phyloP scores from a whole-genome alignment of 2,329 filamentous ascomycete species.

The Venturia pyrina region DNA sequence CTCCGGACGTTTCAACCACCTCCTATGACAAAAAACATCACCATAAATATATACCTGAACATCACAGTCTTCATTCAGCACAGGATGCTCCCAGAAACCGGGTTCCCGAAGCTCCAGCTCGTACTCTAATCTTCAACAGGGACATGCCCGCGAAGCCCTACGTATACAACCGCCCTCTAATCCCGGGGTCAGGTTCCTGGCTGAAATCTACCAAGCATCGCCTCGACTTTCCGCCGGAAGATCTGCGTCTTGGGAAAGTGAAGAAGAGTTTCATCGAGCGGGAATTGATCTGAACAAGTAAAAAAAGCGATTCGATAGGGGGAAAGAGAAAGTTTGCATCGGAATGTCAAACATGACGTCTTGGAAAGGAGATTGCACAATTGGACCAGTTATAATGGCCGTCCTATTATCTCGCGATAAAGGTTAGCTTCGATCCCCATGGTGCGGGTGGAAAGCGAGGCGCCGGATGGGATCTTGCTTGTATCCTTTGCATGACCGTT shows the following conservation, averaged over 20 bases:
- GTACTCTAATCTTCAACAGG: not conserved
- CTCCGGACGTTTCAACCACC: not conserved
- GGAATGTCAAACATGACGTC: not conserved
- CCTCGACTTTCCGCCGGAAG: not conserved
- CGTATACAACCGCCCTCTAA: not conserved
- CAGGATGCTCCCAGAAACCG: conserved; percentile 2
- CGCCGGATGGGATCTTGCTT: not conserved
- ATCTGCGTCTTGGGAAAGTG: not conserved
- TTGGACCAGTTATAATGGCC: not conserved
- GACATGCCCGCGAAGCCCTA: not conserved
- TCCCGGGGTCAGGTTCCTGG: not conserved
- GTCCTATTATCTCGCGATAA: not conserved
- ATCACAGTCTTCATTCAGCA: not conserved
- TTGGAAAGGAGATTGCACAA: not conserved
- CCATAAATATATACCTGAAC: not conserved
- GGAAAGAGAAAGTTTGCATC: not conserved
- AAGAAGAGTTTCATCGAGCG: not conserved
- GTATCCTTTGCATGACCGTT: not conserved
- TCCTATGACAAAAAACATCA: not conserved
- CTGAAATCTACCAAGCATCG: not conserved
- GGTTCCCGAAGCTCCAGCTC: not conserved
- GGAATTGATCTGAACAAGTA: not conserved
- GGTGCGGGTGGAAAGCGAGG: not conserved
- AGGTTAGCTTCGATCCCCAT: not conserved
- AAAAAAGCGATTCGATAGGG: not conserved